phyloP scores from a whole-genome alignment of 371 early-diverging fungal species.

The Funneliformis caledonium region DNA sequence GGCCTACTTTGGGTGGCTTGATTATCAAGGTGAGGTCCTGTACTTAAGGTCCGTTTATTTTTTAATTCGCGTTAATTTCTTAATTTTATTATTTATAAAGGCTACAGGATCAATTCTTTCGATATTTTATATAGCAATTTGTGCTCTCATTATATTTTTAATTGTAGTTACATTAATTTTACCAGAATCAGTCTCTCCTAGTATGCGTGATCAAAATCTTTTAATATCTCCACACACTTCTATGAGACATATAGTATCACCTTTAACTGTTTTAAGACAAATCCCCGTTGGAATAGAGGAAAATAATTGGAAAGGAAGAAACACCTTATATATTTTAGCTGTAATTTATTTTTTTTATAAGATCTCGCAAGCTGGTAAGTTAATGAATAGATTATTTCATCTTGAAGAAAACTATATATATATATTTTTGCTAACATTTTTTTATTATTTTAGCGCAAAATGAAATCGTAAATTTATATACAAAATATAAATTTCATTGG shows the following conservation, averaged over 20 bases:
- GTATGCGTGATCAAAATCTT: neutral
- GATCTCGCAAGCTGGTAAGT: slow-evolving; percentile 34
- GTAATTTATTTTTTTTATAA: slow-evolving; percentile 35
- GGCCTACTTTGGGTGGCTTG: slow-evolving; percentile 23
- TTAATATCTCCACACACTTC: neutral
- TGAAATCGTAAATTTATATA: slow-evolving; percentile 24
- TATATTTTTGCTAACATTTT: neutral
- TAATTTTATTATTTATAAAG: slow-evolving; percentile 6
- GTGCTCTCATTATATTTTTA: slow-evolving; percentile 10
- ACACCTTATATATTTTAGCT: slow-evolving; percentile 26
- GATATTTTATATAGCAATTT: slow-evolving; percentile 27
- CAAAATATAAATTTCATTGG: slow-evolving; percentile 32
- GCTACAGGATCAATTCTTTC: slow-evolving; percentile 16
- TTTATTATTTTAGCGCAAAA: slow-evolving; percentile 28
- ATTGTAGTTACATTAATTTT: slow-evolving; percentile 21
- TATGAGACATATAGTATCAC: neutral
- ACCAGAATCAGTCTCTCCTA: slow-evolving; percentile 30
- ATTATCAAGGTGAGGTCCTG: neutral
- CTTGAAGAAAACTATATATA: neutral
- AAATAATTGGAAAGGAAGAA: slow-evolving; percentile 9
- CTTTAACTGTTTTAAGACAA: slow-evolving; percentile 7
- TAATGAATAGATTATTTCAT: neutral
- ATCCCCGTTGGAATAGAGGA: neutral
- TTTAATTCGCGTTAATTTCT: neutral
- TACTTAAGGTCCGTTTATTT: neutral